phyloP scores from a whole-genome alignment of 352 stramenopile genomes.

The Elongisporangium anandrum region DNA sequence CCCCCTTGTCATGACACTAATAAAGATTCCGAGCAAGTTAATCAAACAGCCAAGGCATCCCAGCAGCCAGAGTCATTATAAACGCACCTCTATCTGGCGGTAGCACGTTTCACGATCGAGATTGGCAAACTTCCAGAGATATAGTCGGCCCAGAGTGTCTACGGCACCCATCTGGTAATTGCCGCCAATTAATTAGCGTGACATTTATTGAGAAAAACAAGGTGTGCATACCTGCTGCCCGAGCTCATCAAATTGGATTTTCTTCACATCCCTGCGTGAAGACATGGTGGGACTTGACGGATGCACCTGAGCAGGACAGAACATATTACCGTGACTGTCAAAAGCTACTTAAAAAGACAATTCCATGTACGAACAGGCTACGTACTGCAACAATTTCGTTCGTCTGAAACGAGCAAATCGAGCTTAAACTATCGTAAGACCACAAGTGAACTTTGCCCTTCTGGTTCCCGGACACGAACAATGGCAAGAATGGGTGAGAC shows the following conservation, averaged over 20 bases:
- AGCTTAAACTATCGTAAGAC: slow-evolving; percentile 79
- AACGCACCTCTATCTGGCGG: slow-evolving; percentile 49
- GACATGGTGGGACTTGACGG: slow-evolving; percentile 51
- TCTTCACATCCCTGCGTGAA: slow-evolving; percentile 62
- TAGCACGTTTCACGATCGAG: slow-evolving; percentile 67
- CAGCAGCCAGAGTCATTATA: too few species aligned
- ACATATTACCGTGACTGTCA: too few species aligned
- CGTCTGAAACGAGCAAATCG: slow-evolving; percentile 61
- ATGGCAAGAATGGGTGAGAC: slow-evolving; percentile 70
- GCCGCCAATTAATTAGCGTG: background rate
- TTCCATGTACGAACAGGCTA: background rate
- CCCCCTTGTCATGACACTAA: slow-evolving; percentile 84
- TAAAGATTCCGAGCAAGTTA: background rate
- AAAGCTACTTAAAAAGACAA: too few species aligned
- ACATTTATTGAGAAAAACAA: slow-evolving; percentile 1
- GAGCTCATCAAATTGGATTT: slow-evolving; percentile 73
- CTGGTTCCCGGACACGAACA: slow-evolving; percentile 79
- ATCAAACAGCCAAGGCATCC: too few species aligned
- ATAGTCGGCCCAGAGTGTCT: slow-evolving; percentile 60
- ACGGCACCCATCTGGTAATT: slow-evolving; percentile 65
- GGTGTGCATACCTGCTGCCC: slow-evolving; percentile 58
- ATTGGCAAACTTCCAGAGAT: slow-evolving; percentile 81
- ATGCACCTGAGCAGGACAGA: slow-evolving; percentile 35
- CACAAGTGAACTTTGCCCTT: slow-evolving; percentile 80
- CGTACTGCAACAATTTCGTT: slow-evolving; percentile 59